Conservation (phyloP, 148 eudicot genomes). For the Chenopodium formosanum region DNA sequence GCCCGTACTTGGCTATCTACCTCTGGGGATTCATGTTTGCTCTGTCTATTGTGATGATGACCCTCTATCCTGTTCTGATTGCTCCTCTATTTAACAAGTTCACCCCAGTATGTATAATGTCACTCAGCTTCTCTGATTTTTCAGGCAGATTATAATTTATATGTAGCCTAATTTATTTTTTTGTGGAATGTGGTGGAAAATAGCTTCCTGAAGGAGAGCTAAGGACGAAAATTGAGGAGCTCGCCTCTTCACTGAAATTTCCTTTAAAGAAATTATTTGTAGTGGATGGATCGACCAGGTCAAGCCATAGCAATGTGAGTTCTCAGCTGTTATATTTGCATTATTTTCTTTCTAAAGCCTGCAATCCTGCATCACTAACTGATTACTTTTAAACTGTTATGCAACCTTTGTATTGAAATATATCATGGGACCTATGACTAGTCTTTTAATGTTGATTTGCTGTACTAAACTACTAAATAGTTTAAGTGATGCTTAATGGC, state of each 20-base stretch:
- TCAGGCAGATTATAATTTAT: conserved; percentile 5
- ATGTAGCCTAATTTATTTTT: conserved; percentile 1
- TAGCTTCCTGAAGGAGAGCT: conserved; percentile 95
- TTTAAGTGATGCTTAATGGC: not conserved
- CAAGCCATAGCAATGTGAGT: conserved; percentile 99
- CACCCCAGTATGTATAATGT: conserved; percentile 74
- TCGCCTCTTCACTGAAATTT: conserved; percentile 88
- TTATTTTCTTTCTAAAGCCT: not conserved
- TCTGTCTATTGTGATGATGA: conserved; percentile 93
- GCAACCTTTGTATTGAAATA: not conserved
- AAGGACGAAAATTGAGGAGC: conserved; percentile 75
- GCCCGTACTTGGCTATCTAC: conserved; percentile 96
- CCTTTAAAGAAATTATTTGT: conserved; percentile 95
- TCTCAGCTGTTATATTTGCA: conserved; percentile 20
- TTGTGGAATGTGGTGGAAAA: conserved; percentile 28
- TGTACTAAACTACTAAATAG: not conserved
- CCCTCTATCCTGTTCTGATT: conserved; percentile 78
- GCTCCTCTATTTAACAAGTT: conserved; percentile 98
- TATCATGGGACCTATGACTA: not conserved
- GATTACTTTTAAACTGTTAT: not conserved
- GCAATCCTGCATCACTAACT: not conserved
- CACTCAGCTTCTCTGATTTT: not conserved
- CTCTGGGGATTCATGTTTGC: conserved; percentile 97
- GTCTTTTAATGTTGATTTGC: not conserved
- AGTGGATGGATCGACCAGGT: conserved; percentile 98